These are phyloP conservation scores for Hericium rajendrae DNA, from an alignment of 768 basidiomycete genomes.

Conservation along the genomic window DNA sequence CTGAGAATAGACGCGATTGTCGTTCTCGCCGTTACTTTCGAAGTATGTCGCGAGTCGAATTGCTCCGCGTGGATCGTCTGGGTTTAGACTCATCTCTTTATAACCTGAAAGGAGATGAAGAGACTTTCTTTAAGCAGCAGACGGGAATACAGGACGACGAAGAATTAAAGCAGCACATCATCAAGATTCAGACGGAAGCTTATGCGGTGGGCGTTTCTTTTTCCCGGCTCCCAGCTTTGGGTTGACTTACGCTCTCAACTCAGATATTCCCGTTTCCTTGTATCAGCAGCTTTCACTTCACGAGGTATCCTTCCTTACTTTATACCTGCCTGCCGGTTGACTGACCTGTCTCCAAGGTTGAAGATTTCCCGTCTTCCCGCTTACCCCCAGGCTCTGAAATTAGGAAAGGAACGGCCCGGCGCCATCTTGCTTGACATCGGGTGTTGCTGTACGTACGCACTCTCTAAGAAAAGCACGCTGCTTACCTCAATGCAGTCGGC, in stretches of 20 bases:
- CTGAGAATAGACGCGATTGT: no score
- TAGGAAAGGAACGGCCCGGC: not conserved
- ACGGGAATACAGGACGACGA: not conserved
- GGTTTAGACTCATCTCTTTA: not conserved
- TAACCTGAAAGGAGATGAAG: not conserved
- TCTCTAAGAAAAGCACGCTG: not conserved
- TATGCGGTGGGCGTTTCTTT: not conserved
- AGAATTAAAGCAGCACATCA: not conserved
- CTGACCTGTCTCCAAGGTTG: not conserved
- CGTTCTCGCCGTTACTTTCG: no score
- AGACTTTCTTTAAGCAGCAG: not conserved
- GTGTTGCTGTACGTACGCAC: not conserved
- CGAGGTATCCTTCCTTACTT: not conserved
- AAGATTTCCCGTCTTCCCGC: not conserved
- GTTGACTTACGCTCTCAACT: not conserved
- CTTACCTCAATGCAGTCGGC: not conserved
- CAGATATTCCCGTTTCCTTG: not conserved
- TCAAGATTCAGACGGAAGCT: not conserved
- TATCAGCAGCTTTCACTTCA: not conserved
- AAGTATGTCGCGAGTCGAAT: no score
- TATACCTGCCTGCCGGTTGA: no score
- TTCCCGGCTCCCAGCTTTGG: not conserved
- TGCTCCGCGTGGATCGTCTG: no score
- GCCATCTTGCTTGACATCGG: not conserved
- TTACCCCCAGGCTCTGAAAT: not conserved